Conservation (phyloP, 2,329 filamentous ascomycete genomes). For the Sclerotinia minor region DNA sequence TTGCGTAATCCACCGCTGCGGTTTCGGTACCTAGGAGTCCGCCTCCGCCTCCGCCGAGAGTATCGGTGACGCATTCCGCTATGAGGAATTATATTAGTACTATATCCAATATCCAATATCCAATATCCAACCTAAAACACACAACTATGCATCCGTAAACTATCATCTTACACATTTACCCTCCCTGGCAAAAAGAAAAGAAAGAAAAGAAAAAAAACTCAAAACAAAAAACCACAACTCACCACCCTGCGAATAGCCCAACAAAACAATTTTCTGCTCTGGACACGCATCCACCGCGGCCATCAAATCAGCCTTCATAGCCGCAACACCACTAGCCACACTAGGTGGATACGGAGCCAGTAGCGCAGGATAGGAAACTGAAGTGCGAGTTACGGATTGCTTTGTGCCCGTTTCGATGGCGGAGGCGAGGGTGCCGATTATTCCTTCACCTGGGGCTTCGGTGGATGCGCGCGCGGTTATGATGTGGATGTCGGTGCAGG, state of each 20-base stretch:
- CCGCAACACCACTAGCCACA: constrained; percentile 18
- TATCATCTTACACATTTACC: too few relatives aligned
- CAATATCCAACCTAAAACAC: too few relatives aligned
- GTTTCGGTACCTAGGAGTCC: background rate
- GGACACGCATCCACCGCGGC: constrained; percentile 14
- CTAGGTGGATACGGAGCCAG: constrained; percentile 1
- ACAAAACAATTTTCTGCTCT: constrained; percentile 3
- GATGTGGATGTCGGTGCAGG: constrained; percentile 9
- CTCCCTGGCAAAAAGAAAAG: too few relatives aligned
- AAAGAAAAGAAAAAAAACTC: too few relatives aligned
- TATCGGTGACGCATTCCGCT: constrained; percentile 17
- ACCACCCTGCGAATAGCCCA: constrained; percentile 17
- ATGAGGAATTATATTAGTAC: background rate
- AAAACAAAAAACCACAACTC: background rate
- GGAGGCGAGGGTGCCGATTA: background rate
- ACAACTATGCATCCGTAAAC: too few relatives aligned
- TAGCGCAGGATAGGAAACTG: background rate
- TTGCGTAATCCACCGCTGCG: background rate
- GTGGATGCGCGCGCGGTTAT: constrained; percentile 18
- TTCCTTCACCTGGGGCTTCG: background rate
- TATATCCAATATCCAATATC: too few relatives aligned
- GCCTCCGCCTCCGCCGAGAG: background rate
- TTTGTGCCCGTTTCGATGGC: background rate
- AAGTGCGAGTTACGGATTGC: constrained; percentile 8
- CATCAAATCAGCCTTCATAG: constrained; percentile 5